phyloP scores from a whole-genome alignment of 2,329 filamentous ascomycete genomes.

The Penicillium sp. region DNA sequence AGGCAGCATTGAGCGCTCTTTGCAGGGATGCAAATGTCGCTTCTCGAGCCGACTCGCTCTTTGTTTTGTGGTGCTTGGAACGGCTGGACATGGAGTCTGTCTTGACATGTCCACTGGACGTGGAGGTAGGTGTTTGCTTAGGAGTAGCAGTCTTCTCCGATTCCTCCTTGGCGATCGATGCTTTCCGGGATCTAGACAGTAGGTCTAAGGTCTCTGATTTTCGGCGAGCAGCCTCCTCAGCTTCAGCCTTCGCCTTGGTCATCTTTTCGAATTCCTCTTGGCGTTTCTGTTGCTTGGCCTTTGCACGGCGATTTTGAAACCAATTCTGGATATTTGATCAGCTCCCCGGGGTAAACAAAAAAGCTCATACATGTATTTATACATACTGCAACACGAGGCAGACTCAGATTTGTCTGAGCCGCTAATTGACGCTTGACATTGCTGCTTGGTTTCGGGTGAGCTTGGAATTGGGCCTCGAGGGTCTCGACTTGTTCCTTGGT shows the following conservation, averaged over 20 bases:
- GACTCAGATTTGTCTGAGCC: slow-evolving; percentile 48
- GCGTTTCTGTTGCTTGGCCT: slow-evolving; percentile 52
- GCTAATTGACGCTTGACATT: slow-evolving; percentile 52
- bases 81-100: slow-evolving; percentile 16
- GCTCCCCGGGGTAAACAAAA: not conserved
- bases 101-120: slow-evolving; percentile 4
- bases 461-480: slow-evolving; percentile 50
- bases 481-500: slow-evolving; percentile 54
- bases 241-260: slow-evolving; percentile 41
- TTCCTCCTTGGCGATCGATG: slow-evolving; percentile 24
- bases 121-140: slow-evolving; percentile 27
- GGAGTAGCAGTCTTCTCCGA: slow-evolving; percentile 27
- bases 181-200: slow-evolving; percentile 24
- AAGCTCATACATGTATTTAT: not conserved
- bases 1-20: slow-evolving; percentile 44
- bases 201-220: slow-evolving; percentile 30
- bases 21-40: slow-evolving; percentile 47
- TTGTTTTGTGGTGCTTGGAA: slow-evolving; percentile 37
- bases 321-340: slow-evolving; percentile 45
- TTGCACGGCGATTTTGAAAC: slow-evolving; percentile 54
- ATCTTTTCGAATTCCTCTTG: slow-evolving; percentile 51
- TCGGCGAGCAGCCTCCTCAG: slow-evolving; percentile 36
- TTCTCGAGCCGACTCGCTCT: slow-evolving; percentile 41
- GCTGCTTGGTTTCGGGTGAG: slow-evolving; percentile 52
- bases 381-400: slow-evolving; percentile 52